Evolutionary conservation across 192 early-diverging fungal species (phyloP), one percentile per base, ranked within the genome.

Genomic region (Coemansia sp.): DNA sequence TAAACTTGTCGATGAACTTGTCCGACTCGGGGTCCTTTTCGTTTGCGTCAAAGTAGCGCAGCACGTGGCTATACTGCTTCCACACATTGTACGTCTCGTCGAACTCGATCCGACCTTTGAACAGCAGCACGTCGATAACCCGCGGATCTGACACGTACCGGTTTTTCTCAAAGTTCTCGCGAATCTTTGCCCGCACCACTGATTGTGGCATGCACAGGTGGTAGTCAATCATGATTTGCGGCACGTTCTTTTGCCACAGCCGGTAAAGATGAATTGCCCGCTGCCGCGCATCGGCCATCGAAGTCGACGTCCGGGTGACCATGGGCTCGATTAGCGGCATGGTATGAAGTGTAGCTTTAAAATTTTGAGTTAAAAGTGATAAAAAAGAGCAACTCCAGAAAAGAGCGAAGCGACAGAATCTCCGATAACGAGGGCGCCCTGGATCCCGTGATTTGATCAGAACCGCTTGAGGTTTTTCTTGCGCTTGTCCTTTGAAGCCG

Each of bases 71-170:
- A 55, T 82, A 81, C 76, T 91, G 86, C 80, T 96, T 96, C 93
- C 92, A 95, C 25, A 86, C 82, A 54, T 96, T 92, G 73, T 91
- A 68, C 5, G 90, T 92, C 79, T 96, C 93, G 49, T 91, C 86
- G 42, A 84, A 85, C 56, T 96, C 93, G 60, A 85, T 81, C 39
- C 83, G 82, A 17, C 93, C 91, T 79, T 94, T 96, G 62, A 90
- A 82, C 62, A 91, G 60, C 48, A 96, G 79, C 42, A 94, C 79
- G 58, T 96, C 93, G 64, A 90, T 84, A 19, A 86, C 79, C 25
- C 79, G 73, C 22, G 86, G 67, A 67, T 96, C 84, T 12, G 81
- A 78, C 31, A 93, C 87, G 65, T 80, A 81, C 44, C 87, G 84
- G 64, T 93, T 82, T 58, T 87, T 87, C 51, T 92, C 92, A 68